Conservation (phyloP, 768 basidiomycete species). For the Mrakia hoshinonis region DNA sequence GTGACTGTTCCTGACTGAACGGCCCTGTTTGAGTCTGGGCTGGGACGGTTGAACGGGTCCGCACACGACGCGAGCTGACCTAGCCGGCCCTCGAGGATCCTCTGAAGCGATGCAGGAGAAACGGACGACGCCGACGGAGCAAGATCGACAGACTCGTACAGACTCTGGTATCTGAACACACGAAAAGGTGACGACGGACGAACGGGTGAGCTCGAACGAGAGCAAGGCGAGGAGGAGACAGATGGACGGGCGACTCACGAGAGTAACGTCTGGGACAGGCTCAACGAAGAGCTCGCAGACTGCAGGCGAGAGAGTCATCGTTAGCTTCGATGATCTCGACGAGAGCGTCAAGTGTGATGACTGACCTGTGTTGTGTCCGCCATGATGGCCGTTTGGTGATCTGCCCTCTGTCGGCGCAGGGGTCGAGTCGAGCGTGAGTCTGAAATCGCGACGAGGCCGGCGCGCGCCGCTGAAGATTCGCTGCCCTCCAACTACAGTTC, state of each 20-base stretch:
- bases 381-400: slow-evolving; percentile 6
- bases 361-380: background rate
- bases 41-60: background rate
- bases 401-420: no score
- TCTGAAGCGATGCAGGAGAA: background rate
- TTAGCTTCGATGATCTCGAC: background rate
- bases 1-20: background rate
- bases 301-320: background rate
- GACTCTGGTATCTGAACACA: background rate
- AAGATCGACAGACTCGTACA: slow-evolving; percentile 19
- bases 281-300: slow-evolving; percentile 5
- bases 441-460: background rate
- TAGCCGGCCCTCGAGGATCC: background rate
- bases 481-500: background rate
- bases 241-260: background rate
- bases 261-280: slow-evolving; percentile 10
- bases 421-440: background rate
- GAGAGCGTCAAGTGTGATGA: background rate
- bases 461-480: background rate
- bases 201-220: background rate
- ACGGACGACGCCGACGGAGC: slow-evolving; percentile 5
- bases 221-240: background rate
- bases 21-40: background rate
- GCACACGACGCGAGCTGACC: slow-evolving; percentile 14
- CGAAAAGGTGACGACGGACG: background rate